Base-by-base conservation (phyloP, 371 early-diverging fungal species). In the Apophysomyces sp. region DNA sequence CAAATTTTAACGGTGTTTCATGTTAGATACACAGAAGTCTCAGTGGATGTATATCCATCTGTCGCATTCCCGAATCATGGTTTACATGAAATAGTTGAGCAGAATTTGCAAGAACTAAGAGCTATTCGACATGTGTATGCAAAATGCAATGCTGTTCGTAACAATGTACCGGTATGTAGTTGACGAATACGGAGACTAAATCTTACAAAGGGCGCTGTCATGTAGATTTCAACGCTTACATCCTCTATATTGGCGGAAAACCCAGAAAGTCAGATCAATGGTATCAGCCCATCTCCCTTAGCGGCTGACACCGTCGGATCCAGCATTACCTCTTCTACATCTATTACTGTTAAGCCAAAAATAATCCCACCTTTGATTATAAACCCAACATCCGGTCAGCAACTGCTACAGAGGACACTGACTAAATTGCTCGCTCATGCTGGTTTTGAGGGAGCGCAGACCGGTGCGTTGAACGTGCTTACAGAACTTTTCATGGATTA, bases 401-500 rank as follows among this genome's bases (percentile, higher is more conserved):
- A 77, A 16, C 74, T 94, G 49, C 59, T 89, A 52, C 77, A 84
- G 53, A 88, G 92, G 21, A 81, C 85, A 4, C 70, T 82, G 5
- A 75, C 89, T 1, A 84, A 88, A 62, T 63, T 95, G 32, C 78
- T 95, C 32, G 81, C 88, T 40, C 95, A 97, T 69, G 83, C 91
- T 28, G 98, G 98, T 12, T 97, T 96, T 78, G 96, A 97, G 72
- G 88, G 86, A 68, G 71, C 86, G 68, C 67, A 87, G 66, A 54
- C 66, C 61, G 72, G 68, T 18, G 92, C 95, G 18, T 62, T 95
- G 60, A 74, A 86, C 36, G 80, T 92, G n/a, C 61, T 94, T 55
- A 87, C 89, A 18, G 96, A 94, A 60, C 78, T 94, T 24, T 82
- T 87, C 24, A 76, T 77, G 34, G 89, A 94, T 52, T 93, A 91